Conservation (phyloP, 2,329 filamentous ascomycete genomes). For the Orbilia blumenaviensis region DNA sequence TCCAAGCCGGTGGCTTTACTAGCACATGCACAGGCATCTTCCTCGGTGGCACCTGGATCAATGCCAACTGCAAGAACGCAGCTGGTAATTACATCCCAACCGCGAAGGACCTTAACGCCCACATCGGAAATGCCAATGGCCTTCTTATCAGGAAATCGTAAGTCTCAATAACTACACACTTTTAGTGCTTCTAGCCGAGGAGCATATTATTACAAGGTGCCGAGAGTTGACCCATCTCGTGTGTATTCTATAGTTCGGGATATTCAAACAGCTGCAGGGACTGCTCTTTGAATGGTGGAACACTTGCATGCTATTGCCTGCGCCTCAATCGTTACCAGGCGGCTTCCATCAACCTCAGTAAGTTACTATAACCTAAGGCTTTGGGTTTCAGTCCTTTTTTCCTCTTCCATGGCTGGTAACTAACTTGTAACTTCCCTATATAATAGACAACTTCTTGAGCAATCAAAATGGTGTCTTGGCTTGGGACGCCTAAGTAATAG, state of each 20-base stretch:
- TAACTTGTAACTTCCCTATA: not conserved
- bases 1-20: not conserved
- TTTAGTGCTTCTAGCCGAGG: not conserved
- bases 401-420: no score
- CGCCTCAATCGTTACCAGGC: not conserved
- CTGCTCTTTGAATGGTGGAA: not conserved
- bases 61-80: not conserved
- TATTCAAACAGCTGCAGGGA: not conserved
- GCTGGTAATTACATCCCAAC: not conserved
- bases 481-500: not conserved
- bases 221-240: not conserved
- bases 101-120: not conserved
- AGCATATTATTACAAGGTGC: no score
- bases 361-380: not conserved
- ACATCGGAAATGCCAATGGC: not conserved
- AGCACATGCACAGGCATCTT: not conserved
- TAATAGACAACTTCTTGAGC: conserved; percentile 4
- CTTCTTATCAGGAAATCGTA: not conserved
- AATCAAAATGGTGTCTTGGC: not conserved
- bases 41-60: conserved; percentile 5
- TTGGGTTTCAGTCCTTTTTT: no score
- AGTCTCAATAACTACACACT: not conserved
- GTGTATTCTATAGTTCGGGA: not conserved
- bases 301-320: not conserved
- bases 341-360: conserved; percentile 7